phyloP scores from a whole-genome alignment of 1,139 yeast genomes.

The Taiozyma sp. region DNA sequence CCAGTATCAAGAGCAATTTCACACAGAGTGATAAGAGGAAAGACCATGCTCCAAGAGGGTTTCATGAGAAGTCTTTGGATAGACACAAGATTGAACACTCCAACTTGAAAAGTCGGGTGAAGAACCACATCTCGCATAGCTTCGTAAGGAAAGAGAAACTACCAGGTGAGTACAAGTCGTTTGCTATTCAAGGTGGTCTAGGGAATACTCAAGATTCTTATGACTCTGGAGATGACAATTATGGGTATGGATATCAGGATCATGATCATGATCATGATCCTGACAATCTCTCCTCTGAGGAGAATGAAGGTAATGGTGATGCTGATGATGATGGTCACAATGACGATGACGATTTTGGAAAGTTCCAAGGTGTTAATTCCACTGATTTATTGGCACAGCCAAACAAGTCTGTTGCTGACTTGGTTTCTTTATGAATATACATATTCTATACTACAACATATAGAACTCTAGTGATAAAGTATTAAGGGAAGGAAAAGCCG shows the following conservation, averaged over 20 bases:
- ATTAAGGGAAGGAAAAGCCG: not conserved
- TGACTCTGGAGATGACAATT: conserved; percentile 14
- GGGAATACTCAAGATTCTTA: conserved; percentile 14
- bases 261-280: not conserved
- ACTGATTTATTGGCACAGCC: not conserved
- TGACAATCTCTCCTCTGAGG: conserved; percentile 1
- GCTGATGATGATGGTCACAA: not conserved
- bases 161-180: conserved; percentile 7
- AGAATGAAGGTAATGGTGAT: not conserved
- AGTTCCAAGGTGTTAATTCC: conserved; percentile 23
- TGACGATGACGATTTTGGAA: conserved; percentile 27
- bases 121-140: conserved; percentile 3
- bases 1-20: not conserved
- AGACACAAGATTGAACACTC: conserved; percentile 5
- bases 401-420: not conserved
- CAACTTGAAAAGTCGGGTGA: conserved; percentile 4
- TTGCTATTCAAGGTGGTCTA: not conserved
- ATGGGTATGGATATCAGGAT: not conserved
- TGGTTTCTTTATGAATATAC: not conserved
- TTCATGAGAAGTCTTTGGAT: conserved; percentile 2
- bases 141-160: not conserved
- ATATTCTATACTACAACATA: not conserved
- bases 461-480: not conserved
- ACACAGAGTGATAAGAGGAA: not conserved
- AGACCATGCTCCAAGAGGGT: not conserved